These are phyloP conservation scores for Eugenia klotzschiana DNA, from an alignment of 441 rosid species.

Conservation along the genomic window DNA sequence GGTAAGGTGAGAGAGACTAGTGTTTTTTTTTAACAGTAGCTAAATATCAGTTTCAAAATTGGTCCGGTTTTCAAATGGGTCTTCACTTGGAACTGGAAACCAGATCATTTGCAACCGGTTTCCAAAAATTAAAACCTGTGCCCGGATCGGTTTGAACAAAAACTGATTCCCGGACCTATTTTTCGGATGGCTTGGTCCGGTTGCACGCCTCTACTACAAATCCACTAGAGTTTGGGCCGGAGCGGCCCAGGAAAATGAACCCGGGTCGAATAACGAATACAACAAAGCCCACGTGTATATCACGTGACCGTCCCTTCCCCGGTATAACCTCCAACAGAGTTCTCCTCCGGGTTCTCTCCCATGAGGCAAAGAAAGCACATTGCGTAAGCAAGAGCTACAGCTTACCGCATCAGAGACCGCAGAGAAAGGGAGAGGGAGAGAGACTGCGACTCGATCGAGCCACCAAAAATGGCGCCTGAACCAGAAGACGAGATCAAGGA, in stretches of 20 bases:
- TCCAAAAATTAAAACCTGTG: too few species aligned
- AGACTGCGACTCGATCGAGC: not conserved
- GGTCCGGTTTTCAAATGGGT: too few species aligned
- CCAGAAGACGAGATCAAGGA: conserved; percentile 46
- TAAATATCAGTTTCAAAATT: too few species aligned
- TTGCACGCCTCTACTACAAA: too few species aligned
- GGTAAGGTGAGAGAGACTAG: too few species aligned
- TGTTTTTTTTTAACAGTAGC: too few species aligned
- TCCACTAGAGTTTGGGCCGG: not conserved
- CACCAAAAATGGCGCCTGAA: conserved; percentile 28
- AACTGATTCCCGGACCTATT: too few species aligned
- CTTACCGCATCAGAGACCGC: not conserved
- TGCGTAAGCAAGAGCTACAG: not conserved
- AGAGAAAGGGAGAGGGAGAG: not conserved
- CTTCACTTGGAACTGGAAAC: too few species aligned
- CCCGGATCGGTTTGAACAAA: too few species aligned
- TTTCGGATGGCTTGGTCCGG: too few species aligned
- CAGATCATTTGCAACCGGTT: too few species aligned
- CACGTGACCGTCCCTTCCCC: not conserved
- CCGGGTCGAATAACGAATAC: not conserved
- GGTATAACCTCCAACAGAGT: not conserved
- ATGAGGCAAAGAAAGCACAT: not conserved
- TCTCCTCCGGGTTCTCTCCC: not conserved
- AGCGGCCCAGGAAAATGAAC: not conserved
- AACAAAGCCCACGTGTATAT: not conserved